Conservation (phyloP, 306 rosid genomes). For the Castanospermum australe region DNA sequence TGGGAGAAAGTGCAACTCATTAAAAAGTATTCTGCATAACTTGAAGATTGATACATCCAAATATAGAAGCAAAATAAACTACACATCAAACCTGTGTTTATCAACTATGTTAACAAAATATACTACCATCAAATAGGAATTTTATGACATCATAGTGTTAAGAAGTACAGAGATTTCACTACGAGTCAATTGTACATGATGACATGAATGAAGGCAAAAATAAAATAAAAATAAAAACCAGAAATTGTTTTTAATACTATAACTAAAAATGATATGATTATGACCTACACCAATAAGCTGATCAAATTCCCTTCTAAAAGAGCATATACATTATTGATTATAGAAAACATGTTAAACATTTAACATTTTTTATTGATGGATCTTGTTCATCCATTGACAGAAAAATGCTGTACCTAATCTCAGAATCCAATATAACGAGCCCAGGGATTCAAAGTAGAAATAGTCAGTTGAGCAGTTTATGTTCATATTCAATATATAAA, state of each 20-base stretch:
- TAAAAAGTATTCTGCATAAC: background rate
- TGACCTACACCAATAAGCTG: background rate
- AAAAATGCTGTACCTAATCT: background rate
- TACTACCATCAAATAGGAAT: background rate
- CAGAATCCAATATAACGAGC: background rate
- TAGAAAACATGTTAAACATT: background rate
- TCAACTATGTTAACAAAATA: background rate
- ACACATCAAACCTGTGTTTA: background rate
- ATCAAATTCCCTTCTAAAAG: background rate
- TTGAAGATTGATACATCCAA: background rate
- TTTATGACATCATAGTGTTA: background rate
- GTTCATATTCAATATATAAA: background rate
- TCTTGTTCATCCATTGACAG: background rate
- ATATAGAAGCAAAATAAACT: background rate
- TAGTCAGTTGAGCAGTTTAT: background rate
- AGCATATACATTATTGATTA: background rate
- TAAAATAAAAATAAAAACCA: background rate
- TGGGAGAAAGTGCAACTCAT: constrained; percentile 26
- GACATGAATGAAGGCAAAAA: background rate
- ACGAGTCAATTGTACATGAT: background rate
- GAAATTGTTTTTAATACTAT: background rate
- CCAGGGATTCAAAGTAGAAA: background rate
- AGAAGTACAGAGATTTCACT: background rate
- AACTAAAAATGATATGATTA: background rate
- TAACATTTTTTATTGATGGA: background rate